Base-by-base conservation (phyloP, 495 filamentous ascomycete genomes). In the Podospora fimiseda region DNA sequence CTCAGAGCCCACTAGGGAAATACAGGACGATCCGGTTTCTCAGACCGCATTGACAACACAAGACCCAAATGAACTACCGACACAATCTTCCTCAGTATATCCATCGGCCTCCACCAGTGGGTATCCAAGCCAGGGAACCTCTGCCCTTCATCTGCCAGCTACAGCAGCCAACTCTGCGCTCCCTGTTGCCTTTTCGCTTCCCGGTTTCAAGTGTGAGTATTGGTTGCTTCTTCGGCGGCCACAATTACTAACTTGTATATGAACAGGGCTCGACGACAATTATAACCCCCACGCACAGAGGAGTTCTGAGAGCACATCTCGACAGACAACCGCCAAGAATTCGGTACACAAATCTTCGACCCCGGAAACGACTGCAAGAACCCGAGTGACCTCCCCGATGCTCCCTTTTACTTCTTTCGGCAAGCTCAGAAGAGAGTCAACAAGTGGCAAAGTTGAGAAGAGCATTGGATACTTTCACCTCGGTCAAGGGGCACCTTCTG, bases 401-500 rank as follows among this genome's bases (percentile, higher is more conserved):
- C 44, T 53, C 15, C 18, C 50, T 30, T 60, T 60, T 1, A 54
- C 63, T 43, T 60, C 57, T 24, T 41, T 48, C 7, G 33, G 53
- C 48, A 14, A 64, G 57, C 44, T 63, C 55, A 45, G 54, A 38
- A 51, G 60, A 45, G 66, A 61, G 39, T 55, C 54, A 16, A 59
- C 63, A 33, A 48, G 64, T 1, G 61, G 58, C 14, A 63, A 56
- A 5, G 45, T 69, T 20, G 59, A 67, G 43, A 67, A 66, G 55
- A 56, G 66, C 21, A 70, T 72, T 23, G 58, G 60, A 13, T 60
- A 60, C 13, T 59, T 58, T 36, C 60, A 64, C 15, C 50, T 55
- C 11, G 67, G 63, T 8, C 57, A 61, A 13, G 61, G 68, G 23
- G 60, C 54, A 13, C 55, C 57, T 19, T 48, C 51, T 9, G 60